Base-by-base conservation (phyloP, 1,284 basidiomycete genomes). In the Mycena sp. region DNA sequence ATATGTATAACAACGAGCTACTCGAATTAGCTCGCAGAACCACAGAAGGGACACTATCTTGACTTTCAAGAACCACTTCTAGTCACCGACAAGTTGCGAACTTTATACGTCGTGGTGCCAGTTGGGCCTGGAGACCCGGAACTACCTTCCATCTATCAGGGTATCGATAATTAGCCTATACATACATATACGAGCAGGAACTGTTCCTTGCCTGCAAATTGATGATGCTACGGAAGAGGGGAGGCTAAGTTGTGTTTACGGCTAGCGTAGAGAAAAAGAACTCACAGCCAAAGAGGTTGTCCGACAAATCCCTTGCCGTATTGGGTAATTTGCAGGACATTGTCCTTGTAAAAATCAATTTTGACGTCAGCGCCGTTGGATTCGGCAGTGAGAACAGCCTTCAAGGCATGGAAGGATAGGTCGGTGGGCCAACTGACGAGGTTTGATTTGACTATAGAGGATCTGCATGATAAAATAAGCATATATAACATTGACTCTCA, bases 101-200 rank as follows among this genome's bases (percentile, higher is more conserved):
- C 56, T 53, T 65, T 59, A 63, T 68, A 67, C 10, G 63, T 67
- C 2, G 66, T 64, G 21, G 62, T 64, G 32, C 63, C 63, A 0
- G 43, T 41, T 1, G 66, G 80, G 17, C 81, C 81, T 32, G 80
- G 81, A 51, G 77, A 73, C 12, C 81, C 81, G 6, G 80, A 77
- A 58, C 79, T 81, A 6, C 80, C 80, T 68, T 82, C 81, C 80
- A 82, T 81, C 79, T 81, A 57, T 41, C n/a, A n/a, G n/a, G n/a
- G n/a, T n/a, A n/a, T 30, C 21, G 58, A 50, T 30, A 30, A 25
- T 48, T 23, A 28, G 44, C n/a, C n/a, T n/a, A n/a, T n/a, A n/a
- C n/a, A n/a, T n/a, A n/a, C n/a, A n/a, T 37, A 40, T 12, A 35
- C 37, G 45, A 38, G 26, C 2, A 21, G 40, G 53, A 19, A 19